Evolutionary conservation across 441 rosid species (phyloP), one percentile per base, ranked within the genome.

Genomic region (Adansonia rubrostipa): DNA sequence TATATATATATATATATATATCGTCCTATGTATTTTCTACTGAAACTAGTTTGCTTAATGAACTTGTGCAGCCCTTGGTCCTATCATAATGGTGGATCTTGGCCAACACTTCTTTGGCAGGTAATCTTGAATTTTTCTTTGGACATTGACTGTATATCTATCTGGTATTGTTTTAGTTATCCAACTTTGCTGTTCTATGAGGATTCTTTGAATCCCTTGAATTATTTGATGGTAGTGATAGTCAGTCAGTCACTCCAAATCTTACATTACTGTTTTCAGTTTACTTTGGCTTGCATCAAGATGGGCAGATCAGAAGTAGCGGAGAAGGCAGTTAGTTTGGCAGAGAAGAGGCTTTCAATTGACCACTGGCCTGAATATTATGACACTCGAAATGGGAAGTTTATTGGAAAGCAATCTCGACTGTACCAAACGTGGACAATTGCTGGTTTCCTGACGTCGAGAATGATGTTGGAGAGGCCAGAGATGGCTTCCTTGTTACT

Each of bases 71-170:
- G 99, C 80, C 92, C 99, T 63, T 95, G 99, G 99, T 95, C 99
- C 9, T 95, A 95, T 85, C 99, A 95, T 86, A 95, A 95, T 13
- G 94, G 98, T 11, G 99, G 99, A 81, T 91, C 99, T 68, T 95
- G 97, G 99, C 99, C 99, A 24, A 90, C 97, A 4, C 97, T 95
- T 78, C 87, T 95, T 45, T 95, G 99, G 99, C 97, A 95, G 92
- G 98, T 93, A 83, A 79, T 84, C 58, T 68, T 57, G 33, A 36
- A 15, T 61, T 44, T 3, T 44, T 67, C 24, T n/a, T 42, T 9
- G 24, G 71, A 66, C 0, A 36, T 42, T 44, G 14, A 42, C 14
- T 66, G 19, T 19, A 36, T 36, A 36, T 36, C 4, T 56, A 17
- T 58, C 4, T 73, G 33, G 15, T 42, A 40, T 58, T 60, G 28